Evolutionary conservation across 2,329 filamentous ascomycete species (phyloP), one percentile per base, ranked within the genome.

Genomic region (Aureobasidium melanogenum): DNA sequence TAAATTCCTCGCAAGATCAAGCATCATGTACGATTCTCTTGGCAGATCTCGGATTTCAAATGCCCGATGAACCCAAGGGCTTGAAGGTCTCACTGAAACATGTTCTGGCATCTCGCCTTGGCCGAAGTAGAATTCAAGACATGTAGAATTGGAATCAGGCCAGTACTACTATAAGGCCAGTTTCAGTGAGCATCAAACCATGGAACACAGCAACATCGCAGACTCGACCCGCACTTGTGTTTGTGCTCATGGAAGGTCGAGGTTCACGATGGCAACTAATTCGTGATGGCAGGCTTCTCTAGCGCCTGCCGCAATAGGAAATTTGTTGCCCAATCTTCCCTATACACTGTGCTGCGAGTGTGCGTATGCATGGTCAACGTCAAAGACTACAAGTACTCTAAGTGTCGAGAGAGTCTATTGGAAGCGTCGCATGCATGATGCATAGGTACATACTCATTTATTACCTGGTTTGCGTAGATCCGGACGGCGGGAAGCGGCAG

Each of bases 341-440:
- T 36, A 36, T 36, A 36, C 32, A 36, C 32, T 36, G 32, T 36
- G 32, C n/a, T 7, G 5, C 5, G n/a, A 52, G 19, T 22, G 19
- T 43, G 19, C 19, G 34, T 12, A 34, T 3, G 10, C 9, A 32
- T 19, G 15, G 15, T 12, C n/a, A 30, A 30, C 22, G 28, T 15
- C 15, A 22, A 5, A 17, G n/a, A 44, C 4, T 4, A 1, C 32
- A 36, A 41, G 14, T 26, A 14, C 8, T 22, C 22, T n/a, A 56
- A 56, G 52, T 44, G 38, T 43, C 52, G 17, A 56, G 44, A 56
- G 39, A 34, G 28, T 44, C 52, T 56, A 57, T 57, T 30, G 54
- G 34, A 57, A 30, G 9, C 38, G 54, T 47, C 41, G 54, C 54
- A 47, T 46, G 54, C 54, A 36, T n/a, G 24, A 46, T 38, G 30